Percentiles rank a stretch among this genome's conserved stretches.
Evolutionary conservation across 495 filamentous ascomycete species (phyloP).

Genomic region (Trichoderma orchidacearum): DNA sequence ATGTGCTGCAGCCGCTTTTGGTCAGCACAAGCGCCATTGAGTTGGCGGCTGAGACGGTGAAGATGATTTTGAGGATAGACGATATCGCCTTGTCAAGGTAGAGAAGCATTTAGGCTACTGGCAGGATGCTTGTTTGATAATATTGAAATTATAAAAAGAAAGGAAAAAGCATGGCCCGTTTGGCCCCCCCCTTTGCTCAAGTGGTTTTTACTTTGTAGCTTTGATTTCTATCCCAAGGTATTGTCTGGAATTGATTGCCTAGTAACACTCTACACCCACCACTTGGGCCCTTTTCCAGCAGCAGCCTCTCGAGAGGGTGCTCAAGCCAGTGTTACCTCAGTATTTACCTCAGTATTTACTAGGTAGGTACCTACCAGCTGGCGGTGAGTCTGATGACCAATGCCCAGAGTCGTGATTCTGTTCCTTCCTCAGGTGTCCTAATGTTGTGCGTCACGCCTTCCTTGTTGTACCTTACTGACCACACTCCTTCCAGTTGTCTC

Average conservation of each 20-base stretch:
- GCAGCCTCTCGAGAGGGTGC: too few species aligned
- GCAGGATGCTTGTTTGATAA: constrained; percentile 2
- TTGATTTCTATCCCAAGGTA: too few species aligned
- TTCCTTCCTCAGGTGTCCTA: neutral
- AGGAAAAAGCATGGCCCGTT: too few species aligned
- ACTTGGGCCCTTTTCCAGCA: too few species aligned
- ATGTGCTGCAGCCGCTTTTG: constrained; percentile 88
- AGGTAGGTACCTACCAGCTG: too few species aligned
- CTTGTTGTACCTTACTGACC: too few species aligned
- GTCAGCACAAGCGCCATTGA: constrained; percentile 97
- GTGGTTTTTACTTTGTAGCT: neutral
- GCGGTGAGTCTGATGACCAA: neutral
- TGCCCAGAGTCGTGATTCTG: neutral
- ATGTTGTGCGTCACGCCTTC: neutral
- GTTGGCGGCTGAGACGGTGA: constrained; percentile 92
- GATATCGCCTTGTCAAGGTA: constrained; percentile 56
- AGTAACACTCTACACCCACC: too few species aligned
- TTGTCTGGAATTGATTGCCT: too few species aligned
- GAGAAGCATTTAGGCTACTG: neutral
- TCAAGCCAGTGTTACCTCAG: too few species aligned
- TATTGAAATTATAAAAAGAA: neutral
- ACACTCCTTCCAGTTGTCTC: neutral
- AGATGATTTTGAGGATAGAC: constrained; percentile 96
- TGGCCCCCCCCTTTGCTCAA: neutral
- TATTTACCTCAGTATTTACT: too few species aligned